Evolutionary conservation across 2,329 filamentous ascomycete genomes (phyloP), one percentile per base, ranked within the genome.

Genomic region (Claviceps monticola): DNA sequence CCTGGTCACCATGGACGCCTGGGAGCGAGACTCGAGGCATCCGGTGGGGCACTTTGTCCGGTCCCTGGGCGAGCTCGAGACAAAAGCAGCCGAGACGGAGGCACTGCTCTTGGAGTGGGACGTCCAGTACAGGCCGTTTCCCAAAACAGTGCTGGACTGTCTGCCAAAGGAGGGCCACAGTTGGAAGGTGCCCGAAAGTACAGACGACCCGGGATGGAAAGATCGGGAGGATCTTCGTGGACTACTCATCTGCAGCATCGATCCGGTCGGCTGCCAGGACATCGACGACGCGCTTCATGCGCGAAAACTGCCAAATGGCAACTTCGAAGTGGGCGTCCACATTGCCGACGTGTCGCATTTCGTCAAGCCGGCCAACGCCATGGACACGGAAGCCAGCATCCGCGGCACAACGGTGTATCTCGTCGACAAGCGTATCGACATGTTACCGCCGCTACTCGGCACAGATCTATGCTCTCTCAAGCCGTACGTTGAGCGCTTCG

Each of bases 341-440:
- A 98, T 98, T 67, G 94, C 93, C 29, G 93, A 98, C 67, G 93
- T 98, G n/a, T 97, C 93, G 9, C 86, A 98, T 69, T 98, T 98
- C 64, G 93, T 98, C 61, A 95, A 93, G 69, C 90, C 94, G 26
- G 89, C 87, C 66, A 98, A 91, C 62, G 85, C 93, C 51, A 98
- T 98, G 93, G 94, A 98, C 65, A 80, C 83, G 47, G 93, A 98
- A 70, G 93, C 93, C 3, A 93, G 88, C 63, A 81, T 95, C 62
- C 84, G 93, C 61, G 93, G 93, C 56, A 97, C 93, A 4, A 97
- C 91, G 0, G 93, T 98, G 29, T 98, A 98, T 65, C 75, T 98
- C 16, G 93, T 98, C 3, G 93, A 98, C 69, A 98, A 98, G 75
- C 89, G 93, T 61, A 98, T 98, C 61, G 94, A 98, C 73, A 98